Evolutionary conservation across 164 flowering plant genomes (phyloP).

Genomic region (Liriodendron chinense): DNA sequence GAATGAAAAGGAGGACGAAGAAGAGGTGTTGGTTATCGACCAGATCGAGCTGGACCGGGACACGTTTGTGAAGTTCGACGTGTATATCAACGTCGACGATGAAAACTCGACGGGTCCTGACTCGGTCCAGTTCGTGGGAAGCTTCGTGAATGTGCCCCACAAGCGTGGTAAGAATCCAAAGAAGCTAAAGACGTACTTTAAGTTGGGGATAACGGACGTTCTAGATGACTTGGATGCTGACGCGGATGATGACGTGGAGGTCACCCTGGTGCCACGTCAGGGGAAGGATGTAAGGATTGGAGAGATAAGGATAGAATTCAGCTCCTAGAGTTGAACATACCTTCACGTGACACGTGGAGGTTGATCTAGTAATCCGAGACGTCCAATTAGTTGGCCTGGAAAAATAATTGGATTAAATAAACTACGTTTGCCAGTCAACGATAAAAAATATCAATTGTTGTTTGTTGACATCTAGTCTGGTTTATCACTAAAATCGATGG

Average conservation of each 20-base stretch:
- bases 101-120: constrained; percentile 12
- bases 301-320: neutral
- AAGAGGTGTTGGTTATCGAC: constrained; percentile 32
- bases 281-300: constrained; percentile 13
- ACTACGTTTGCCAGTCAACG: too few relatives aligned
- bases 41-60: constrained; percentile 16
- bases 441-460: neutral
- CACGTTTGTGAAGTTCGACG: constrained; percentile 32
- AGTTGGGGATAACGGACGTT: constrained; percentile 24
- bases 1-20: constrained; percentile 29
- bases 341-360: too few relatives aligned
- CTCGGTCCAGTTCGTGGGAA: constrained; percentile 30
- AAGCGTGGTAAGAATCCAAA: constrained; percentile 1
- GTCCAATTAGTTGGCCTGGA: too few relatives aligned
- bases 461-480: too few relatives aligned
- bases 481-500: too few relatives aligned
- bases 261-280: constrained; percentile 7
- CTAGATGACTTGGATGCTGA: constrained; percentile 49
- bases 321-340: neutral
- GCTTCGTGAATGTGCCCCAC: constrained; percentile 29
- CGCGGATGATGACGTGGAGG: constrained; percentile 25
- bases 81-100: constrained; percentile 35
- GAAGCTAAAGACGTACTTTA: constrained; percentile 19
- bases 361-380: too few relatives aligned
- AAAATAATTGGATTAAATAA: too few relatives aligned